Percentiles rank a stretch among this genome's conserved stretches.
Conservation (phyloP, 2,329 filamentous ascomycete genomes). For the Tolypocladium inflatum region DNA sequence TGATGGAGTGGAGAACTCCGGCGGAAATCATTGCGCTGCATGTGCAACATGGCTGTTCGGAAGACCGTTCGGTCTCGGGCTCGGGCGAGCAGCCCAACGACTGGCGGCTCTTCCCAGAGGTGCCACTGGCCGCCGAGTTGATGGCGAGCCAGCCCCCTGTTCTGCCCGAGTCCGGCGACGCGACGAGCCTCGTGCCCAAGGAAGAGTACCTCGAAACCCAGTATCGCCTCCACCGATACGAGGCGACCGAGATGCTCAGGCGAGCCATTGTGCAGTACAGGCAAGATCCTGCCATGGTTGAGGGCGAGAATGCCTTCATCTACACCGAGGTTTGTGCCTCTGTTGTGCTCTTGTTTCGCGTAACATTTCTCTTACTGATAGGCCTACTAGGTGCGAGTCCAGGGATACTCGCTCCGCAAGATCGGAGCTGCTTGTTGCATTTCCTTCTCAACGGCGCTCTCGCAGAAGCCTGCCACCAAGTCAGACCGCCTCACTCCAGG, state of each 20-base stretch:
- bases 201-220: conserved; percentile 59
- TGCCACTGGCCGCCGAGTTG: conserved; percentile 14
- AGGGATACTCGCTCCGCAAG: conserved; percentile 52
- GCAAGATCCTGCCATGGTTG: conserved; percentile 41
- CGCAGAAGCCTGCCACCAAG: conserved; percentile 50
- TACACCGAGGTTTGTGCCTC: conserved; percentile 54
- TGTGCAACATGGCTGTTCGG: neutral
- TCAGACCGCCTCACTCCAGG: conserved; percentile 43
- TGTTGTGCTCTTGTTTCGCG: neutral
- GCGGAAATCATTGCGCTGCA: neutral
- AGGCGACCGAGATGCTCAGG: conserved; percentile 60
- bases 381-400: conserved; percentile 49
- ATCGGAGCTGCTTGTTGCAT: conserved; percentile 58
- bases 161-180: conserved; percentile 4
- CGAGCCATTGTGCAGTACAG: conserved; percentile 52
- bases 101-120: conserved; percentile 7
- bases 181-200: conserved; percentile 7
- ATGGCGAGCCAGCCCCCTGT: conserved; percentile 8
- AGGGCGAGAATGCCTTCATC: conserved; percentile 48
- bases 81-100: neutral
- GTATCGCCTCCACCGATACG: conserved; percentile 67
- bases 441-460: conserved; percentile 58
- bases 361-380: neutral
- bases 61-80: no score
- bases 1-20: neutral